phyloP scores from a whole-genome alignment of 208 protist genomes.

The Leishmania braziliensis region DNA sequence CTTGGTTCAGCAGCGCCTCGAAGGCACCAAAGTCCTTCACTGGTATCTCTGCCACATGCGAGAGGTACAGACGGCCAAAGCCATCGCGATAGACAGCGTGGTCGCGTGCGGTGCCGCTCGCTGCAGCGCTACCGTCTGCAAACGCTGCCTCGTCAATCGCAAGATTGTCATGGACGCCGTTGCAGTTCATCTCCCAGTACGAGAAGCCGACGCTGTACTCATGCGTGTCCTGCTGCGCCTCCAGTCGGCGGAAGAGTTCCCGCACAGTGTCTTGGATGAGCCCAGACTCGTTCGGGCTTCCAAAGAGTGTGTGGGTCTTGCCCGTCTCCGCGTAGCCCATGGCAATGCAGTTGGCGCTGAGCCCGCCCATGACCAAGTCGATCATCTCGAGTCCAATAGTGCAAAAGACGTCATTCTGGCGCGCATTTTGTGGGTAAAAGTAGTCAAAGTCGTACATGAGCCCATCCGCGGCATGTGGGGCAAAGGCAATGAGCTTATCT shows the following conservation, averaged over 20 bases:
- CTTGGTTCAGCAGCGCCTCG: slow-evolving; percentile 60
- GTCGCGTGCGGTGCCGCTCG: slow-evolving; percentile 6
- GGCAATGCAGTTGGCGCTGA: slow-evolving; percentile 80
- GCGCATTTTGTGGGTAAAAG: slow-evolving; percentile 78
- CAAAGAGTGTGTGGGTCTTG: slow-evolving; percentile 92
- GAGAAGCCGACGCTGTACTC: slow-evolving; percentile 67
- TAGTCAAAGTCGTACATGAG: slow-evolving; percentile 93
- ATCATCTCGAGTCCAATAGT: slow-evolving; percentile 90
- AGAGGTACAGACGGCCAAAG: slow-evolving; percentile 74
- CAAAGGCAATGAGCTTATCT: slow-evolving; percentile 83
- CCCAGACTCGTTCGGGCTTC: slow-evolving; percentile 70
- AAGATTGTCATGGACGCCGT: slow-evolving; percentile 76
- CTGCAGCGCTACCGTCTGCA: slow-evolving; percentile 11
- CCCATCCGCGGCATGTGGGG: slow-evolving; percentile 55
- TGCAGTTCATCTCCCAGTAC: slow-evolving; percentile 91
- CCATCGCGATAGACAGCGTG: slow-evolving; percentile 69
- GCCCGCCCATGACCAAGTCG: slow-evolving; percentile 75
- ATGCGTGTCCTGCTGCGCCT: slow-evolving; percentile 43
- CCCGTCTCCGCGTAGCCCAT: slow-evolving; percentile 77
- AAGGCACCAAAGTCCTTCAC: slow-evolving; percentile 71
- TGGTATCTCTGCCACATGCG: slow-evolving; percentile 60
- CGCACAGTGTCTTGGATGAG: slow-evolving; percentile 87
- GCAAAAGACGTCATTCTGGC: slow-evolving; percentile 72
- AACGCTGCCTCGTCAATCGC: slow-evolving; percentile 30
- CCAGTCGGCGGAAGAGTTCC: slow-evolving; percentile 76